These are phyloP conservation scores for Phlegmacium glaucopus DNA, from an alignment of 768 basidiomycete species.

Conservation along the genomic window DNA sequence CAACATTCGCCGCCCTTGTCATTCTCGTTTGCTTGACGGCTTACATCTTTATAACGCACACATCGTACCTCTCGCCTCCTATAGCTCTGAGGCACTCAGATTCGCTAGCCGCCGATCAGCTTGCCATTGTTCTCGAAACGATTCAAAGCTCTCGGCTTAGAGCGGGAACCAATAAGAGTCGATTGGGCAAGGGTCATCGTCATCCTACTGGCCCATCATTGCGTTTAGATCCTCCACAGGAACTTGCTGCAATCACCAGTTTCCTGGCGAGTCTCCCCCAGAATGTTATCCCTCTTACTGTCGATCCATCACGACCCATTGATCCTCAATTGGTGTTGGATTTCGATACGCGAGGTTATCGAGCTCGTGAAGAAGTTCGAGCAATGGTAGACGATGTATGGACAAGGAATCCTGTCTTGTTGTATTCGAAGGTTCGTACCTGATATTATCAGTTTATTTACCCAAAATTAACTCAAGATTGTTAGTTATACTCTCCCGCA, in stretches of 20 bases:
- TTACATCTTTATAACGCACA: slow-evolving; percentile 54
- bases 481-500: slow-evolving; percentile 57
- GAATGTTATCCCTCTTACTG: slow-evolving; percentile 65
- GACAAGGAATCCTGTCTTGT: slow-evolving; percentile 68
- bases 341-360: slow-evolving; percentile 70
- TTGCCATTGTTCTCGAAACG: slow-evolving; percentile 31
- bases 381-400: slow-evolving; percentile 65
- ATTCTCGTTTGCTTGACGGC: slow-evolving; percentile 46
- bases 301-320: slow-evolving; percentile 62
- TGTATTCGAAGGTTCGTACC: slow-evolving; percentile 63
- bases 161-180: slow-evolving; percentile 13
- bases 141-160: slow-evolving; percentile 32
- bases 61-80: slow-evolving; percentile 36
- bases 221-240: slow-evolving; percentile 49
- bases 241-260: slow-evolving; percentile 70
- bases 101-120: slow-evolving; percentile 28
- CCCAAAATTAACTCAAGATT: slow-evolving; percentile 1
- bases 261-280: slow-evolving; percentile 73
- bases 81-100: slow-evolving; percentile 30
- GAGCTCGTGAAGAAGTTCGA: slow-evolving; percentile 57
- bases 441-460: slow-evolving; percentile 2
- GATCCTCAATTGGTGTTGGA: slow-evolving; percentile 82
- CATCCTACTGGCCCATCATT: slow-evolving; percentile 34
- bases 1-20: slow-evolving; percentile 52
- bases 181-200: slow-evolving; percentile 18